A percentile compares a stretch with the other conserved stretches of the same genome.
Conservation (phyloP, 192 early-diverging fungal genomes). For the Backusella liffmaniae region DNA sequence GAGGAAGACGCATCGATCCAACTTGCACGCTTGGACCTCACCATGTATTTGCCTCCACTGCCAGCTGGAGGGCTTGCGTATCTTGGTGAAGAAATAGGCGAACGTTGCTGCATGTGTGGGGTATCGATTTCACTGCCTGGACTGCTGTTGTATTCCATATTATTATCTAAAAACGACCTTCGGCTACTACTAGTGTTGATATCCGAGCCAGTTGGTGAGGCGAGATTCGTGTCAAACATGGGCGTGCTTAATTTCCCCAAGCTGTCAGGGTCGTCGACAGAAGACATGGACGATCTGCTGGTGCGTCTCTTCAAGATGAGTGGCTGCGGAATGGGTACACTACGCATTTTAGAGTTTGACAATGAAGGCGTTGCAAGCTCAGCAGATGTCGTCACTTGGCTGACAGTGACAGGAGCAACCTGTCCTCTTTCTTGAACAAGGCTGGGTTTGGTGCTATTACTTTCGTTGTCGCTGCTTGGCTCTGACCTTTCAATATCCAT, state of each 20-base stretch:
- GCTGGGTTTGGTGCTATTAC: neutral
- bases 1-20: conserved; percentile 34
- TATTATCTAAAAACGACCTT: conserved; percentile 9
- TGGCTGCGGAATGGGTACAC: conserved; percentile 38
- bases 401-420: neutral
- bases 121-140: conserved; percentile 15
- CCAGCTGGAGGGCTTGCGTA: conserved; percentile 38
- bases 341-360: conserved; percentile 20
- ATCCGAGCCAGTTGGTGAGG: conserved; percentile 5
- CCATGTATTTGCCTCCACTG: conserved; percentile 35
- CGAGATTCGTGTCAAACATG: neutral
- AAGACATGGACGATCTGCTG: conserved; percentile 34
- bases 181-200: neutral
- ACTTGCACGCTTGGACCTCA: conserved; percentile 35
- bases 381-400: conserved; percentile 21
- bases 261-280: conserved; percentile 19
- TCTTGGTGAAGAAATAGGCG: conserved; percentile 17
- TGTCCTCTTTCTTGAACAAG: conserved; percentile 5
- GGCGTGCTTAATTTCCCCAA: neutral
- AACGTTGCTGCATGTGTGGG: neutral
- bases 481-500: neutral
- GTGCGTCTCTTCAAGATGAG: conserved; percentile 28
- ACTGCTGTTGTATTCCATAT: conserved; percentile 24
- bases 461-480: neutral
- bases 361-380: conserved; percentile 18